A percentile compares a stretch with the other conserved stretches of the same genome.
These are phyloP conservation scores for Fragaria ananassa DNA, from an alignment of 306 rosid genomes.

Conservation along the genomic window DNA sequence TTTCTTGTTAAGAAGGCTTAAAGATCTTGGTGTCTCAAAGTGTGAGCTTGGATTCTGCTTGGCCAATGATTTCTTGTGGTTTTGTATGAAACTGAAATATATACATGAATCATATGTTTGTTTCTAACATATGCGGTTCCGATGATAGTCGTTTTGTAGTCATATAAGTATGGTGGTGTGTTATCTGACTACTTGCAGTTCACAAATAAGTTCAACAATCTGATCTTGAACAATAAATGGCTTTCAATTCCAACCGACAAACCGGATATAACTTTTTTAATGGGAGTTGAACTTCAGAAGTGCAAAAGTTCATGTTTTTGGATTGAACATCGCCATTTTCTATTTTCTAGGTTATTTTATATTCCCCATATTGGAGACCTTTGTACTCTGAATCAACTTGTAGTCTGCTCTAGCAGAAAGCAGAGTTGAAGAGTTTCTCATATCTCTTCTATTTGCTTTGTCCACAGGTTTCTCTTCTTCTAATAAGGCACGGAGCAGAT, in stretches of 20 bases:
- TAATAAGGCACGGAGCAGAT: constrained; percentile 90
- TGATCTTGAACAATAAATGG: background rate
- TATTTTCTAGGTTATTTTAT: background rate
- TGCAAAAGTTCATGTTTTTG: background rate
- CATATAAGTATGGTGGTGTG: background rate
- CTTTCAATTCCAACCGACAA: background rate
- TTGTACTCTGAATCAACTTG: background rate
- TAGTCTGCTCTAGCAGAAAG: background rate
- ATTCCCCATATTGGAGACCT: background rate
- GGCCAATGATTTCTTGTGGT: background rate
- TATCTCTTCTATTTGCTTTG: background rate
- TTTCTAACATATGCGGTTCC: background rate
- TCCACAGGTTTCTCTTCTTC: constrained; percentile 69
- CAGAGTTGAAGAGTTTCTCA: background rate
- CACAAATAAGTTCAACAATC: background rate
- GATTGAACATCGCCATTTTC: background rate
- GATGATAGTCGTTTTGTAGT: background rate
- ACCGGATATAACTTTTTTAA: background rate
- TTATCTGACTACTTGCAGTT: background rate
- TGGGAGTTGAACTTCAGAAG: background rate
- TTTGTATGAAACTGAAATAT: background rate
- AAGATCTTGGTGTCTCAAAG: background rate
- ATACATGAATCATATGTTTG: background rate
- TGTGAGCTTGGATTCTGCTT: background rate
- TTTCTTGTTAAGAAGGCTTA: background rate